A percentile compares a stretch with the other conserved stretches of the same genome.
Evolutionary conservation across 73 alveolate genomes (phyloP).

Genomic region (Paramecium bursaria): DNA sequence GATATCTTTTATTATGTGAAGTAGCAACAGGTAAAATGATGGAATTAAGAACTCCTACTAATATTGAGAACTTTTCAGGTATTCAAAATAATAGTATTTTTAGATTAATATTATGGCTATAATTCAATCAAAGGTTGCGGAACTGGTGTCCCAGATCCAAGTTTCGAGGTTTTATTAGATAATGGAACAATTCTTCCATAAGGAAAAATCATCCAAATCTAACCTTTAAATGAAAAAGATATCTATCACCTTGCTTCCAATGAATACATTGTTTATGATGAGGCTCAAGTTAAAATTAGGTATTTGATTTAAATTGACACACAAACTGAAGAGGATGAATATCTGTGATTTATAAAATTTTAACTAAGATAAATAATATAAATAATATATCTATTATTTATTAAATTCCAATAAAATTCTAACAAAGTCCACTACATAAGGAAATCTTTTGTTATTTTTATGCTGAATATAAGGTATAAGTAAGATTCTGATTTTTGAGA

Average conservation of each 20-base stretch:
- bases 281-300: slow-evolving; percentile 88
- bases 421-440: too few relatives aligned
- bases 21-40: slow-evolving; percentile 92
- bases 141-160: slow-evolving; percentile 87
- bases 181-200: slow-evolving; percentile 93
- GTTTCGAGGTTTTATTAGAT: slow-evolving; percentile 80
- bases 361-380: too few relatives aligned
- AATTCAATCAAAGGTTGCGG: slow-evolving; percentile 83
- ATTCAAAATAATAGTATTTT: slow-evolving; percentile 24
- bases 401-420: too few relatives aligned
- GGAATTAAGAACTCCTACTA: slow-evolving; percentile 68
- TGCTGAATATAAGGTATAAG: too few relatives aligned
- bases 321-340: neutral
- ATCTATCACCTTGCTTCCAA: slow-evolving; percentile 28
- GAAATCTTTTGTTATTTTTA: too few relatives aligned
- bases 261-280: slow-evolving; percentile 92
- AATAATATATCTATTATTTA: too few relatives aligned
- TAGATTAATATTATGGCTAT: slow-evolving; percentile 29
- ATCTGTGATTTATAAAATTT: too few relatives aligned
- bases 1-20: slow-evolving; percentile 89
- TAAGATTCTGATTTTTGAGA: too few relatives aligned
- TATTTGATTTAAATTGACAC: slow-evolving; percentile 77
- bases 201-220: slow-evolving; percentile 79
- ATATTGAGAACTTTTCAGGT: slow-evolving; percentile 71
- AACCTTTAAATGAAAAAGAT: neutral